phyloP scores from a whole-genome alignment of 2,329 filamentous ascomycete species.

The Diaporthe sp. region DNA sequence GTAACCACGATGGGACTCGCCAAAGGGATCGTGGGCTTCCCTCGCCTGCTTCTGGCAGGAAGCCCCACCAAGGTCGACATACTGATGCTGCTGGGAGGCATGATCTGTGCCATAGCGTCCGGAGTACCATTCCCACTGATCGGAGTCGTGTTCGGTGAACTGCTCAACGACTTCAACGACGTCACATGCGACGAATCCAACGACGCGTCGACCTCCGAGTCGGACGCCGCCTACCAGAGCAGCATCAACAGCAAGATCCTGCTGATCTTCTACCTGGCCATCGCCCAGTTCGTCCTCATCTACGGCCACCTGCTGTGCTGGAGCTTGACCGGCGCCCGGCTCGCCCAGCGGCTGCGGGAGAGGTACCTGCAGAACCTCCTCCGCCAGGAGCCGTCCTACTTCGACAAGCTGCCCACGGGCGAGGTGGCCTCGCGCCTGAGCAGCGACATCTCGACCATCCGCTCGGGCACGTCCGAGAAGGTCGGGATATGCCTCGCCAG shows the following conservation, averaged over 20 bases:
- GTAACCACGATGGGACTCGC: constrained; percentile 42
- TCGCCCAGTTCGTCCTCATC: constrained; percentile 74
- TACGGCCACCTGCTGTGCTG: constrained; percentile 76
- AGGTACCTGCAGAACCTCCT: constrained; percentile 72
- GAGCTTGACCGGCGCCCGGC: constrained; percentile 74
- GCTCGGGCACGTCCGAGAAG: constrained; percentile 79
- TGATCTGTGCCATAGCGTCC: constrained; percentile 53
- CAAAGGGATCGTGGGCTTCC: constrained; percentile 42
- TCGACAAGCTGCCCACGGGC: constrained; percentile 73
- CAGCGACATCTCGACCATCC: constrained; percentile 76
- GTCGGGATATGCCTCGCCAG: constrained; percentile 76
- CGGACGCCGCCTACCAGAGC: constrained; percentile 41
- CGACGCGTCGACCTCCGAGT: constrained; percentile 34
- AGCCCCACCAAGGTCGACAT: constrained; percentile 42
- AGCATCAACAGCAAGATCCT: constrained; percentile 47
- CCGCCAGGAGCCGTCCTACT: constrained; percentile 74
- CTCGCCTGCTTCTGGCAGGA: constrained; percentile 44
- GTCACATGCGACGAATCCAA: constrained; percentile 55
- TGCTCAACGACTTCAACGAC: constrained; percentile 65
- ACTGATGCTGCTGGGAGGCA: constrained; percentile 40
- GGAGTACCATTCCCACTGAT: constrained; percentile 69
- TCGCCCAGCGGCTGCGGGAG: constrained; percentile 74
- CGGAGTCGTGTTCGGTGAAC: constrained; percentile 68
- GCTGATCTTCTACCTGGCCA: constrained; percentile 73
- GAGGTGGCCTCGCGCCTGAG: constrained; percentile 77